Evolutionary conservation across 2,329 filamentous ascomycete genomes (phyloP), one percentile per base, ranked within the genome.

Genomic region (Paradendryphiella salina): DNA sequence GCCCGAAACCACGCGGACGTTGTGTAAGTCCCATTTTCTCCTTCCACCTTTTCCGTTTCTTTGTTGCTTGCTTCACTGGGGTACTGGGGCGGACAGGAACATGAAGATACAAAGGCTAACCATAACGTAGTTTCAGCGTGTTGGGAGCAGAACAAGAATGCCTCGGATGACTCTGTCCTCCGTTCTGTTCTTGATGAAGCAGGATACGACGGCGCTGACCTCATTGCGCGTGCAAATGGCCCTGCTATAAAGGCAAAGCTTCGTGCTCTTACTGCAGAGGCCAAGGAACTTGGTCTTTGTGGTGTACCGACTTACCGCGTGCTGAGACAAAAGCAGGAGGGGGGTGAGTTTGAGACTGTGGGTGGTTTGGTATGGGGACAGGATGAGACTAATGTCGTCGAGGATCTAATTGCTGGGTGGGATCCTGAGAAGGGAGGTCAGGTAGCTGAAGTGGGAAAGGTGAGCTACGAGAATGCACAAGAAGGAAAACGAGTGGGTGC

Each of bases 391-490:
- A 66, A 62, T 40, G 65, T 72, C 1, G 61, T 73, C 1, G 67
- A 72, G 39, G 70, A 72, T 49, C 13, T 71, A 23, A 69, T 73
- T 33, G 63, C 63, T 2, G 70, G 70, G 2, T 73, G 70, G 69
- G 52, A 64, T 34, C 33, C 45, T 1, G 58, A 57, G 15, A 42
- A 31, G 8, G 46, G 37, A 5, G 37, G 26, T 15, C 52, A 20
- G 7, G 6, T 53, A 9, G 58, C 58, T 17, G 47, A 54, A 35
- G 47, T 53, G 10, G 32, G 47, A 26, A 59, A 51, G 29, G 52
- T 45, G 5, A 39, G 33, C 3, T 55, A 42, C 38, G 46, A 31
- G 10, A 17, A 21, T 11, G 9, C 10, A 15, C 15, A 29, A n/a
- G 17, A 20, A 20, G 42, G n/a, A 1, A 47, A 26, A 26, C 15